These are phyloP conservation scores for Backusella psychrophila DNA, from an alignment of 192 early-diverging fungal species.

Conservation along the genomic window DNA sequence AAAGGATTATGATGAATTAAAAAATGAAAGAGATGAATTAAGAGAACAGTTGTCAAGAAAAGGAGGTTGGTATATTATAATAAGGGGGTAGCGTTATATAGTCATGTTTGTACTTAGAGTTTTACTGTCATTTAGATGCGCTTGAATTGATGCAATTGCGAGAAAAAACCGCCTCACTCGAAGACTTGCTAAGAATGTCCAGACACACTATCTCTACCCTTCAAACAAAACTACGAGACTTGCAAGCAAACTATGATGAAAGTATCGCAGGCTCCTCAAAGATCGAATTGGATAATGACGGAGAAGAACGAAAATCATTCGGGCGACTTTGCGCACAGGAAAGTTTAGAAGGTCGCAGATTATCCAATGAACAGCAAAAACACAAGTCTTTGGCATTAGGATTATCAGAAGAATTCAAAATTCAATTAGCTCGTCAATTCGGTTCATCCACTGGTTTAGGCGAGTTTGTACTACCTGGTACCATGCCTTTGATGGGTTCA, in stretches of 20 bases:
- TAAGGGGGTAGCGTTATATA: neutral
- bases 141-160: slow-evolving; percentile 50
- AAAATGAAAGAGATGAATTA: slow-evolving; percentile 58
- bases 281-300: neutral
- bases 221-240: slow-evolving; percentile 66
- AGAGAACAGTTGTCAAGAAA: slow-evolving; percentile 62
- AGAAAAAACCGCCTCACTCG: slow-evolving; percentile 36
- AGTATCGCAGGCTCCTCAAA: slow-evolving; percentile 41
- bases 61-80: slow-evolving; percentile 43
- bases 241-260: slow-evolving; percentile 63
- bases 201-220: slow-evolving; percentile 71
- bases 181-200: slow-evolving; percentile 60
- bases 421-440: slow-evolving; percentile 29
- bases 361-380: neutral
- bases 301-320: slow-evolving; percentile 32
- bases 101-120: neutral
- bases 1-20: slow-evolving; percentile 59
- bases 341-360: slow-evolving; percentile 25
- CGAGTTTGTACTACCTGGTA: slow-evolving; percentile 30
- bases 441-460: slow-evolving; percentile 24
- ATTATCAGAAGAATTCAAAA: slow-evolving; percentile 31
- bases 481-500: slow-evolving; percentile 24
- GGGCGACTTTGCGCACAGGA: slow-evolving; percentile 32
- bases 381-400: slow-evolving; percentile 20
- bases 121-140: slow-evolving; percentile 10